Percentiles rank a stretch among this genome's conserved stretches.
Evolutionary conservation across 495 filamentous ascomycete species (phyloP).

Genomic region (Physcia stellaris): DNA sequence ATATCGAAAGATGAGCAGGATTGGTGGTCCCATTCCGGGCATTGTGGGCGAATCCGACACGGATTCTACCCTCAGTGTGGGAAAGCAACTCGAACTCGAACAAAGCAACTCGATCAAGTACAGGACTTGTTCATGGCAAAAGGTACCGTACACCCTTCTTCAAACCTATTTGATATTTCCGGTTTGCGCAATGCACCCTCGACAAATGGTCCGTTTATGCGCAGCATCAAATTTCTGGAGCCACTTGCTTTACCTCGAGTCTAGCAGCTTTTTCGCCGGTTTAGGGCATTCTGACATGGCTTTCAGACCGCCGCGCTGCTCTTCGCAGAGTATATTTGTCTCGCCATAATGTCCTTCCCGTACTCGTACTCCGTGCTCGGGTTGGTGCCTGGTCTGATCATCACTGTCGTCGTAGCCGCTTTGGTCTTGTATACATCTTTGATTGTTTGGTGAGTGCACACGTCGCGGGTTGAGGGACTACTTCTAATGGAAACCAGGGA

Average conservation of each 20-base stretch:
- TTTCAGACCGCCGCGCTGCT: slow-evolving; percentile 66
- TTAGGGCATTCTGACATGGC: slow-evolving; percentile 4
- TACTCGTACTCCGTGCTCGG: slow-evolving; percentile 80
- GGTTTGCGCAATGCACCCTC: no score
- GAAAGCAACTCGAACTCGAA: slow-evolving; percentile 66
- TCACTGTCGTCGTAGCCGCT: slow-evolving; percentile 61
- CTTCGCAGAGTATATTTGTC: slow-evolving; percentile 84
- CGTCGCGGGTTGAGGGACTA: background rate
- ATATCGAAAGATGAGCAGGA: slow-evolving; percentile 13
- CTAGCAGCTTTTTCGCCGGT: no score
- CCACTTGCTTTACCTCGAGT: no score
- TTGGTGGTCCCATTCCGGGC: slow-evolving; percentile 2
- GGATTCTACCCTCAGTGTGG: slow-evolving; percentile 28
- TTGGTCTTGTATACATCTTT: slow-evolving; percentile 78
- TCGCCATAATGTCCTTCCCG: slow-evolving; percentile 90
- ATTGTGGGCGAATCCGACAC: slow-evolving; percentile 11
- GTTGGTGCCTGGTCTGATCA: slow-evolving; percentile 72
- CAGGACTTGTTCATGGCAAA: slow-evolving; percentile 80
- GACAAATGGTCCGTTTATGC: no score
- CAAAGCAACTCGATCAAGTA: slow-evolving; percentile 73
- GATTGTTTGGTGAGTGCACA: slow-evolving; percentile 49
- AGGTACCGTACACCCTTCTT: slow-evolving; percentile 34
- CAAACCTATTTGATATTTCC: no score
- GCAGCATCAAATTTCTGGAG: no score
- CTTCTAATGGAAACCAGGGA: slow-evolving; percentile 33